Base-by-base conservation (phyloP, 2,329 filamentous ascomycete genomes). In the Trichophyton equinum region DNA sequence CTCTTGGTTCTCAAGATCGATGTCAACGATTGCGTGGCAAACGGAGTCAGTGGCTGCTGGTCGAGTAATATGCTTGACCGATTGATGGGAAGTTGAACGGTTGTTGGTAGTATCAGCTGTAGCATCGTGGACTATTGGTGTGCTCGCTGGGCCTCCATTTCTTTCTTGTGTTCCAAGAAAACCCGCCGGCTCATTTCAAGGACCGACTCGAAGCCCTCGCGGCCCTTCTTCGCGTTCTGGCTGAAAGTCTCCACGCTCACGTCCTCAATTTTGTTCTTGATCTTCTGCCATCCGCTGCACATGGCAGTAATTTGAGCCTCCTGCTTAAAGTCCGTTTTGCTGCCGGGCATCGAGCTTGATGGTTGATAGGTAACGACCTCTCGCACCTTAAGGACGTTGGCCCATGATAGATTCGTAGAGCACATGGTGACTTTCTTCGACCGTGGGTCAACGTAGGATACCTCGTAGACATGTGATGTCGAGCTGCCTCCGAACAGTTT, bases 251-350 rank as follows among this genome's bases (percentile, higher is more conserved):
- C 88, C 51, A 97, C 87, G 47, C 91, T 88, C 59, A 89, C 85
- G 68, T 97, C 91, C 78, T 99, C 94, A 68, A 99, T 95, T 72
- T 86, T 89, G 76, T 94, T 96, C 80, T 90, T 94, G 72, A 97
- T 91, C 72, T 91, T 90, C 77, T 96, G 89, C 91, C 94, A 99
- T 64, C 94, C 94, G 67, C 94, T 92, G 74, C 91, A 96, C 8
- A 97, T 79, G 0, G 94, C 94, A 1, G 91, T 96, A 71, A 99
- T 92, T 75, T 91, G 85, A 44, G 94, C 94, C 64, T 90, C 86
- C 78, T 99, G 94, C 56, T 85, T 81, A 71, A 99, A 97, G 64
- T 87, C 82, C 2, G 94, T 99, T 73, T 78, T 81, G 42, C 75
- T 82, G 30, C 72, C 65, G 4, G 80, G 80, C 4, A 73, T 73